These are phyloP conservation scores for Cutaneotrichosporon mucoides DNA, from an alignment of 1,284 basidiomycete genomes.

Conservation along the genomic window DNA sequence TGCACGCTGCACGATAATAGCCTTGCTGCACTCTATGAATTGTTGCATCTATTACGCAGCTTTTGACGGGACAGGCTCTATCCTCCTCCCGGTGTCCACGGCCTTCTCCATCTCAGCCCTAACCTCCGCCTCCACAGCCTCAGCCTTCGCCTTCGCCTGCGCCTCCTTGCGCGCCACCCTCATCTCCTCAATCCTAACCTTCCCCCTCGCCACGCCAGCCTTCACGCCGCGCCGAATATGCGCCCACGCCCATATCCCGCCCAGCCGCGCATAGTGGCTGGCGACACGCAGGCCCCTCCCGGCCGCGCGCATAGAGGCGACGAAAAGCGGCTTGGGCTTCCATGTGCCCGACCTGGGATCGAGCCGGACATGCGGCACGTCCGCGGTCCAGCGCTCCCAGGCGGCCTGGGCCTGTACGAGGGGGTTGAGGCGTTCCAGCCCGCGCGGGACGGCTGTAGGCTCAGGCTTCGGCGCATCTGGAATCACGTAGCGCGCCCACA, in stretches of 20 bases:
- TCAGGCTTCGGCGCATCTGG: constrained; percentile 1
- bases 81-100: background rate
- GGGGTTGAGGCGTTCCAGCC: constrained; percentile 2
- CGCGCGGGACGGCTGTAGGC: background rate
- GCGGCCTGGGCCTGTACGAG: background rate
- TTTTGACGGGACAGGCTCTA: background rate
- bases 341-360: constrained; percentile 21
- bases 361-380: constrained; percentile 20
- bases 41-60: too few relatives aligned
- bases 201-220: background rate
- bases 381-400: constrained; percentile 14
- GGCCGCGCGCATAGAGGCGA: background rate
- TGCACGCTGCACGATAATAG: too few relatives aligned
- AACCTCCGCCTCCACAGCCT: background rate
- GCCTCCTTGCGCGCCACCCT: background rate
- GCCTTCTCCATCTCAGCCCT: background rate
- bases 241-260: background rate
- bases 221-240: background rate
- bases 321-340: constrained; percentile 12
- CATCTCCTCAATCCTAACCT: background rate
- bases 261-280: background rate
- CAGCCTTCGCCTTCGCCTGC: background rate
- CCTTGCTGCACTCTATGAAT: too few relatives aligned
- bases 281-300: background rate
- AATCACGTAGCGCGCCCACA: constrained; percentile 25